phyloP scores from a whole-genome alignment of 306 rosid genomes.

The Quercus rubra region DNA sequence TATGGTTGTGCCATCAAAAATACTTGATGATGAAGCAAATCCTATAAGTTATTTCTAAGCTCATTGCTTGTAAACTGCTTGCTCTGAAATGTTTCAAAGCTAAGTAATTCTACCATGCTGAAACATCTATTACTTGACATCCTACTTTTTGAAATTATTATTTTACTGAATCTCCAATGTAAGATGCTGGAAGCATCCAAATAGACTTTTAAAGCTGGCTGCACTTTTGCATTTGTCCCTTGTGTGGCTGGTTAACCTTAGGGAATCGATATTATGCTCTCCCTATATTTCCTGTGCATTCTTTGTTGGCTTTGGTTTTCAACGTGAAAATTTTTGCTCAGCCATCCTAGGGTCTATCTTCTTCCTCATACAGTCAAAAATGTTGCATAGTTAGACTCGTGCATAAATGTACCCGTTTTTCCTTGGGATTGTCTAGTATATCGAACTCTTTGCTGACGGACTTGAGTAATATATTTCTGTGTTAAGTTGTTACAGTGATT shows the following conservation, averaged over 20 bases:
- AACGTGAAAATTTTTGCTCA: neutral
- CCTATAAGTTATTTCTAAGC: neutral
- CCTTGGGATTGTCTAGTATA: neutral
- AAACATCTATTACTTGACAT: neutral
- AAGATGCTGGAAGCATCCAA: neutral
- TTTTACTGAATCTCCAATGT: neutral
- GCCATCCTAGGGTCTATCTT: neutral
- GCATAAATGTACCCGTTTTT: neutral
- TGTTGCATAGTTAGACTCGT: neutral
- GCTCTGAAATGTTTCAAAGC: neutral
- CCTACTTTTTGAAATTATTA: neutral
- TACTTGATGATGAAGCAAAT: too few relatives aligned
- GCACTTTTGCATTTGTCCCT: neutral
- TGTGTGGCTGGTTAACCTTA: constrained; percentile 27
- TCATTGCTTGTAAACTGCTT: neutral
- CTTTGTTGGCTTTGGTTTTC: neutral
- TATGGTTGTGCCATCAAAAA: too few relatives aligned
- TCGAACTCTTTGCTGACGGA: neutral
- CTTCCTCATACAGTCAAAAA: neutral
- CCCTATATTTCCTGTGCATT: neutral
- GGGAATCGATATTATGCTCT: neutral
- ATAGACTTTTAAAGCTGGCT: neutral
- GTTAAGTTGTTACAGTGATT: neutral
- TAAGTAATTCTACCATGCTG: neutral
- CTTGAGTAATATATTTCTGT: neutral